phyloP scores from a whole-genome alignment of 73 alveolate species.

The Paramecium sonneborni region DNA sequence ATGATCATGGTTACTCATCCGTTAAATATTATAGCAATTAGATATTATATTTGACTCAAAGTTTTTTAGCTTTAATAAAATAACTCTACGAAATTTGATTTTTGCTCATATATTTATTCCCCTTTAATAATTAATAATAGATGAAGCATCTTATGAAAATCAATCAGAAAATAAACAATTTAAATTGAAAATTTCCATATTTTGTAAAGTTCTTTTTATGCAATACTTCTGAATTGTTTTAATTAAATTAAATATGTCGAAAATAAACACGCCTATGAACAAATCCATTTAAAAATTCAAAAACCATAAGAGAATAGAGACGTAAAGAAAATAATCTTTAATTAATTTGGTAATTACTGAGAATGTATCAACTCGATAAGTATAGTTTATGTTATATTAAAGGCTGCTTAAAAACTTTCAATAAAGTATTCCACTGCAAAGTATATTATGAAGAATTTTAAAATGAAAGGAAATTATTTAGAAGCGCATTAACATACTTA shows the following conservation, averaged over 20 bases:
- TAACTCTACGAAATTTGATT: background rate
- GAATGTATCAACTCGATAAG: constrained; percentile 12
- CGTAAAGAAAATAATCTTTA: background rate
- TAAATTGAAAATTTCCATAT: background rate
- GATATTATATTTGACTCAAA: background rate
- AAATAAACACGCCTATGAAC: background rate
- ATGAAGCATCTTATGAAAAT: background rate
- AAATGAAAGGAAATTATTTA: constrained; percentile 3
- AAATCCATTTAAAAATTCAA: background rate
- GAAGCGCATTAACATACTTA: background rate
- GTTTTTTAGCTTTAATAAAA: background rate
- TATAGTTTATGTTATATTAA: background rate
- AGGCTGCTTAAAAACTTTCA: constrained; percentile 37
- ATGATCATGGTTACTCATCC: background rate
- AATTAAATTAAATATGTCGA: constrained; percentile 10
- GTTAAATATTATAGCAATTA: background rate
- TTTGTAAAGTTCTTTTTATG: background rate
- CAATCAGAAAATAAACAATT: background rate
- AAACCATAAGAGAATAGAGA: constrained; percentile 5
- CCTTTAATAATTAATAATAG: background rate
- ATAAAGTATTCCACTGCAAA: constrained; percentile 45
- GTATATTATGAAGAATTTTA: constrained; percentile 41
- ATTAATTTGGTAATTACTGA: background rate
- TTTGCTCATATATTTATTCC: no score
- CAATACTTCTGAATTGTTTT: background rate